Conservation (phyloP, 2,329 filamentous ascomycete genomes). For the Pyrenophora seminiperda region DNA sequence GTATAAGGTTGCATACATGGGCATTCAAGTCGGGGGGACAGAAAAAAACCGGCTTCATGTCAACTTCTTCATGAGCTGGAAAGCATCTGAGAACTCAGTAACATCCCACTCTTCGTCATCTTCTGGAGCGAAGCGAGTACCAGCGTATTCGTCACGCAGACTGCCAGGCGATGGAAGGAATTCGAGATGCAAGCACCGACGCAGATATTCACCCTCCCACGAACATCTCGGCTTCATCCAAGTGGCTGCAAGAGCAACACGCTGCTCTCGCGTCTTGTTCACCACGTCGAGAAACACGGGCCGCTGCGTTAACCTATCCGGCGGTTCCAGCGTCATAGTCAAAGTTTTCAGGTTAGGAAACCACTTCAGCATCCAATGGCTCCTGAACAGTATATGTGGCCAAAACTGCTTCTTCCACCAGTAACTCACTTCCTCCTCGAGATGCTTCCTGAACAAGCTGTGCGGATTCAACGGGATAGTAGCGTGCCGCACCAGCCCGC, state of each 20-base stretch:
- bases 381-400: constrained; percentile 30
- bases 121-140: constrained; percentile 27
- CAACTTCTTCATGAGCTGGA: constrained; percentile 21
- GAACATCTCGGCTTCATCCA: constrained; percentile 35
- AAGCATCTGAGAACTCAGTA: constrained; percentile 33
- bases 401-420: constrained; percentile 39
- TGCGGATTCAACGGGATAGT: constrained; percentile 30
- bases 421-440: constrained; percentile 34
- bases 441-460: constrained; percentile 26
- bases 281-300: constrained; percentile 34
- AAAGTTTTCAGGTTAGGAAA: constrained; percentile 34
- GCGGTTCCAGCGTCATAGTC: constrained; percentile 29
- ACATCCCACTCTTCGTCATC: constrained; percentile 35
- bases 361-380: constrained; percentile 21
- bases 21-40: background rate
- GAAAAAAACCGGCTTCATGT: background rate
- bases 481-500: constrained; percentile 28
- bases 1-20: background rate
- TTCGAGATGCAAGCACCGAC: constrained; percentile 32
- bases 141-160: constrained; percentile 24
- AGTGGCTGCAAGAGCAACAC: constrained; percentile 30
- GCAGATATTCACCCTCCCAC: constrained; percentile 27
- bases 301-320: constrained; percentile 21
- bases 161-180: constrained; percentile 22
- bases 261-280: constrained; percentile 34